A percentile compares a stretch with the other conserved stretches of the same genome.
Conservation (phyloP, 192 early-diverging fungal species). For the Coemansia furcata region DNA sequence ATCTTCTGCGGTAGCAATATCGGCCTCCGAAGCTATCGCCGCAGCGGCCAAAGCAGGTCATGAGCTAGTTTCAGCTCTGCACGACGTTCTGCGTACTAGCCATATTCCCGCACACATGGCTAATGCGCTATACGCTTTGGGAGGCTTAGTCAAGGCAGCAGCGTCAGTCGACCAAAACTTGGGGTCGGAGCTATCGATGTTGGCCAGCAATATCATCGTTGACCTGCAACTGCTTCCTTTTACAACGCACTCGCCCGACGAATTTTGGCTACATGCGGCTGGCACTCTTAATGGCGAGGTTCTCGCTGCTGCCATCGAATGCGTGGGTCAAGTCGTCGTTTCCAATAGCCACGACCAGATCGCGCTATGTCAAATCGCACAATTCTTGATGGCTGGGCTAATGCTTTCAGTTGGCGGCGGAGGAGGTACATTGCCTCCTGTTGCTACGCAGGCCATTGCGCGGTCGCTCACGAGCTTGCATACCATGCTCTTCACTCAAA, state of each 20-base stretch:
- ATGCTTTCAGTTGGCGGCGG: not conserved
- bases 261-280: constrained; percentile 17
- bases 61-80: not conserved
- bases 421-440: not conserved
- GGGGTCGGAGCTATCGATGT: constrained; percentile 19
- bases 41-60: not conserved
- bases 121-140: constrained; percentile 20
- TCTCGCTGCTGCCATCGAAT: constrained; percentile 31
- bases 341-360: constrained; percentile 20
- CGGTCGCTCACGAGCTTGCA: constrained; percentile 16
- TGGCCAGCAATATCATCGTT: not conserved
- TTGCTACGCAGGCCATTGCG: constrained; percentile 13
- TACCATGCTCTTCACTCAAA: not conserved
- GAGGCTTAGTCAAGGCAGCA: constrained; percentile 19
- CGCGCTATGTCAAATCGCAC: constrained; percentile 8
- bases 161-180: constrained; percentile 9
- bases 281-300: constrained; percentile 9
- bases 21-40: not conserved
- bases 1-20: not conserved
- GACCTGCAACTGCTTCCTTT: constrained; percentile 7
- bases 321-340: constrained; percentile 12
- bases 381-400: constrained; percentile 25
- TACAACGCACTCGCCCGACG: not conserved
- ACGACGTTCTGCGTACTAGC: not conserved
- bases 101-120: constrained; percentile 26